phyloP scores from a whole-genome alignment of 805 yeast species.

The Starmerella bacillaris region DNA sequence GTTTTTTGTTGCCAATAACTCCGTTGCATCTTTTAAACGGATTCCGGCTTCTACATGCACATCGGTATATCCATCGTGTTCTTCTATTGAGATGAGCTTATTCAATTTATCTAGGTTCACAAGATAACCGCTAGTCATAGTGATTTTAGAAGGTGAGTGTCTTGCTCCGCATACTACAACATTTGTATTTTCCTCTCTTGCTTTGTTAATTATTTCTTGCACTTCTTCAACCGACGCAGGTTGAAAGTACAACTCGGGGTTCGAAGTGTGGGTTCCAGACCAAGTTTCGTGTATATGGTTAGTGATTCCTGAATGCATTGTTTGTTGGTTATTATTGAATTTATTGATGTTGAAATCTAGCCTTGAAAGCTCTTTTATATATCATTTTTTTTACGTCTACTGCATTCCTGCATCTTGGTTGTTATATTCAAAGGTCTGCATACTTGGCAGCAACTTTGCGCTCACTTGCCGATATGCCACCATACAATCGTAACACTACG shows the following conservation, averaged over 20 bases:
- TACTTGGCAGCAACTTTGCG: too few relatives aligned
- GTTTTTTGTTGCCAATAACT: conserved; percentile 40
- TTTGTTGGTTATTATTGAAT: too few relatives aligned
- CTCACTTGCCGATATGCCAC: too few relatives aligned
- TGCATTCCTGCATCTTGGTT: too few relatives aligned
- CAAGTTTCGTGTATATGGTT: conserved; percentile 41
- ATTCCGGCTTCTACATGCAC: conserved; percentile 91
- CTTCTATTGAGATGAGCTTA: conserved; percentile 31
- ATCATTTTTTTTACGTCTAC: too few relatives aligned
- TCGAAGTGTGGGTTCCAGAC: conserved; percentile 76
- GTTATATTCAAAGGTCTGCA: too few relatives aligned
- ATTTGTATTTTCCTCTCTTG: conserved; percentile 43
- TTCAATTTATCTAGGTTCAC: conserved; percentile 66
- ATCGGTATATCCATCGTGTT: conserved; percentile 56
- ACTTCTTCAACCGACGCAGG: conserved; percentile 60
- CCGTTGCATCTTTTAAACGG: conserved; percentile 57
- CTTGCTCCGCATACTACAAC: conserved; percentile 81
- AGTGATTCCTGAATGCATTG: conserved; percentile 1
- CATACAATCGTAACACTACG: too few relatives aligned
- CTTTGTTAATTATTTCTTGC: conserved; percentile 44
- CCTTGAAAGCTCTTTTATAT: too few relatives aligned
- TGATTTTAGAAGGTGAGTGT: conserved; percentile 83
- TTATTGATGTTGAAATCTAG: too few relatives aligned
- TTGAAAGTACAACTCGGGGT: conserved; percentile 62
- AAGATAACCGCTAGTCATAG: conserved; percentile 77